These are phyloP conservation scores for Phoenix roebelenii DNA, from an alignment of 176 grass and related monocot genomes.

Conservation along the genomic window DNA sequence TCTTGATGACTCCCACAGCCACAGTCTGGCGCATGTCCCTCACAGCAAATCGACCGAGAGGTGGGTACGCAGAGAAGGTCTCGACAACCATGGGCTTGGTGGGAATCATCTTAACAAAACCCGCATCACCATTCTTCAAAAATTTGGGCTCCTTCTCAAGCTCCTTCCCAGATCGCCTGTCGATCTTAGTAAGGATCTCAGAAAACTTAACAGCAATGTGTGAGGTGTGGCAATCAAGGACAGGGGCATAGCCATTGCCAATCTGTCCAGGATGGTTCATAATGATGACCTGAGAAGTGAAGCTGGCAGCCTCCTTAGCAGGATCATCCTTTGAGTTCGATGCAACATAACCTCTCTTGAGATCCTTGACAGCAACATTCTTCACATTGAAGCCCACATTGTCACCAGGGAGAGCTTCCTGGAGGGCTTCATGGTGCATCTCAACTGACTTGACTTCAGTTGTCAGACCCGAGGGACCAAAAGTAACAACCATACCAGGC, in stretches of 20 bases:
- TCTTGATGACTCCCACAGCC: slow-evolving; percentile 28
- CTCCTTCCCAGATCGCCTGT: slow-evolving; percentile 24
- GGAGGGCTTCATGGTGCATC: slow-evolving; percentile 90
- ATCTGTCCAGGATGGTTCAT: slow-evolving; percentile 32
- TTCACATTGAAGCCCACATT: slow-evolving; percentile 81
- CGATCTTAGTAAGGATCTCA: slow-evolving; percentile 20
- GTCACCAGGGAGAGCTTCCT: slow-evolving; percentile 71
- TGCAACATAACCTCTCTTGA: neutral
- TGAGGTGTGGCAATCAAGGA: slow-evolving; percentile 26
- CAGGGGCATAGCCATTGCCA: slow-evolving; percentile 22
- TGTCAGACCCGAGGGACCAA: slow-evolving; percentile 59
- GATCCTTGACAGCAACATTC: slow-evolving; percentile 58
- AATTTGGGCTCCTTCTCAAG: slow-evolving; percentile 28
- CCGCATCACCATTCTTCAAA: slow-evolving; percentile 16
- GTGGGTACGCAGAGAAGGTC: slow-evolving; percentile 15
- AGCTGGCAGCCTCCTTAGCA: slow-evolving; percentile 22
- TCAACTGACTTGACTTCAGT: slow-evolving; percentile 94
- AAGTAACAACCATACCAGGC: slow-evolving; percentile 83
- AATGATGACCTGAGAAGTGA: slow-evolving; percentile 21
- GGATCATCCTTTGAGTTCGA: neutral
- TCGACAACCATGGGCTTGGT: slow-evolving; percentile 28
- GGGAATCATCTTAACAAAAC: slow-evolving; percentile 29
- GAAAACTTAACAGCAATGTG: slow-evolving; percentile 27
- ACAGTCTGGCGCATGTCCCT: slow-evolving; percentile 23
- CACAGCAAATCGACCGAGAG: slow-evolving; percentile 13